phyloP scores from a whole-genome alignment of 371 early-diverging fungal species.

The Scutellospora calospora region DNA sequence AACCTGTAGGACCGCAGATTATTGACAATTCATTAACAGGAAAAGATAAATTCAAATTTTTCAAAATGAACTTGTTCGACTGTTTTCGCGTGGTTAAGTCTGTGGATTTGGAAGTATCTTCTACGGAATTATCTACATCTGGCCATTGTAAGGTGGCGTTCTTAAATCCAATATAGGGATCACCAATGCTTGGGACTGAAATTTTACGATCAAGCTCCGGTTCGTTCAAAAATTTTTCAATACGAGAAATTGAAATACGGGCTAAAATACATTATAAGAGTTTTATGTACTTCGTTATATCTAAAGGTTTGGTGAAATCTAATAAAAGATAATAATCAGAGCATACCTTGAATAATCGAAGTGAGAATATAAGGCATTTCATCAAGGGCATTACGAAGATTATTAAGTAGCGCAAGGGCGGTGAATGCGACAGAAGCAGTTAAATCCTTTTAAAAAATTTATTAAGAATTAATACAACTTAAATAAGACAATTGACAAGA shows the following conservation, averaged over 20 bases:
- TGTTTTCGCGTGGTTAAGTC: conserved; percentile 46
- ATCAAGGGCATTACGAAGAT: conserved; percentile 64
- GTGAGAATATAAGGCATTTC: conserved; percentile 65
- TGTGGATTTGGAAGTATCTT: not conserved
- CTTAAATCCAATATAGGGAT: conserved; percentile 59
- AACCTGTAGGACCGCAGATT: conserved; percentile 67
- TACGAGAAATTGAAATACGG: conserved; percentile 63
- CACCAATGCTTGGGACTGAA: conserved; percentile 42
- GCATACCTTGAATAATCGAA: conserved; percentile 52
- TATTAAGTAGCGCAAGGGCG: conserved; percentile 64
- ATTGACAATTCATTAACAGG: conserved; percentile 66
- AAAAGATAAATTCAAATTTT: conserved; percentile 61
- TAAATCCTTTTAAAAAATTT: conserved; percentile 51
- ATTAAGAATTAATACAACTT: conserved; percentile 45
- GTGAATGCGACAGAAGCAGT: conserved; percentile 73
- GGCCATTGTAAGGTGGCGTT: conserved; percentile 61
- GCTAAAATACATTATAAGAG: conserved; percentile 55
- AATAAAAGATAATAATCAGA: not conserved
- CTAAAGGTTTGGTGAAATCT: not conserved
- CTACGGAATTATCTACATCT: conserved; percentile 10
- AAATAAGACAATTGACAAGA: not conserved
- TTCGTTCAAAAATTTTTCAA: conserved; percentile 63
- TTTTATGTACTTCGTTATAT: conserved; percentile 2
- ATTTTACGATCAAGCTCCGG: conserved; percentile 55
- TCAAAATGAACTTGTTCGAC: conserved; percentile 55